These are phyloP conservation scores for Epicoccum nigrum DNA, from an alignment of 2,329 filamentous ascomycete species.

Conservation along the genomic window DNA sequence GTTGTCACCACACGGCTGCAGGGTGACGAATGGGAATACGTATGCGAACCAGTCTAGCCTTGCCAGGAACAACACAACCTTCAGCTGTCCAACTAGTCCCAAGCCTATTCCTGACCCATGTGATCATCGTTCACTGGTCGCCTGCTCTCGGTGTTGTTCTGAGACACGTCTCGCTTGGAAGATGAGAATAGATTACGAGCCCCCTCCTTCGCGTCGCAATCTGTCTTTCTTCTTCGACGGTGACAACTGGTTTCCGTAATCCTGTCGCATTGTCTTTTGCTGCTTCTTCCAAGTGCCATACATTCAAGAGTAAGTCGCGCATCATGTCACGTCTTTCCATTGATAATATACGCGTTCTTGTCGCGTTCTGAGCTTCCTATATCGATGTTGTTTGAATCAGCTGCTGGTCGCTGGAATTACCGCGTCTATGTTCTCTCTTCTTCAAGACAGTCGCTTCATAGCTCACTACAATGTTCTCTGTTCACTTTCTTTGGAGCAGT, in stretches of 20 bases:
- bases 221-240: neutral
- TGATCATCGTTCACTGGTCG: constrained; percentile 7
- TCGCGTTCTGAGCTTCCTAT: no score
- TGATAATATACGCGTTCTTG: no score
- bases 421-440: no score
- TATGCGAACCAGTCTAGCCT: constrained; percentile 6
- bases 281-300: neutral
- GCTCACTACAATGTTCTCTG: no score
- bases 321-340: neutral
- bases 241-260: neutral
- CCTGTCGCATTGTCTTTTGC: neutral
- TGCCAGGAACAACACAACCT: constrained; percentile 10
- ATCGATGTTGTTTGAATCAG: no score
- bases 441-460: no score
- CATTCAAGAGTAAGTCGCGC: constrained; percentile 4
- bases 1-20: constrained; percentile 8
- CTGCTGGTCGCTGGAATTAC: no score
- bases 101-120: constrained; percentile 14
- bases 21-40: constrained; percentile 8
- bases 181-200: neutral
- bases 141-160: constrained; percentile 14
- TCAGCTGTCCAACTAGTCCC: constrained; percentile 18
- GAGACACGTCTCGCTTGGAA: constrained; percentile 16
- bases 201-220: constrained; percentile 13
- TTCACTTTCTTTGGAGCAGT: no score